Evolutionary conservation across 208 protist genomes (phyloP).

Genomic region (Leptomonas seymouri): DNA sequence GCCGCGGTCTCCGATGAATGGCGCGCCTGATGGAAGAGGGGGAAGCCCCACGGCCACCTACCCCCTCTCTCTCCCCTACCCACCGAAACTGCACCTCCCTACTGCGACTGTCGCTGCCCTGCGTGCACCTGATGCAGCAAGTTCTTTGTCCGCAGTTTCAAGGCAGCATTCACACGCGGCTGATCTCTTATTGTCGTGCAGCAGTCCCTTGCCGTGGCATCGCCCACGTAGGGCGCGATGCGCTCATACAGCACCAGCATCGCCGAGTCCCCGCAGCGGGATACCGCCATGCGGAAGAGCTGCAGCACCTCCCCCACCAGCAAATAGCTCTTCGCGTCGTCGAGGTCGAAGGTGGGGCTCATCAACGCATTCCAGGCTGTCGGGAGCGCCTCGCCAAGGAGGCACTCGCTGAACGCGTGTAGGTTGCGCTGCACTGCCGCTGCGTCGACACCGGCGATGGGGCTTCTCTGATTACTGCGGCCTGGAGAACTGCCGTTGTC

Average conservation of each 20-base stretch:
- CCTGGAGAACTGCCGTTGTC: not conserved
- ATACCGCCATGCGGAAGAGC: constrained; percentile 35
- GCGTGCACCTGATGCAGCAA: constrained; percentile 43
- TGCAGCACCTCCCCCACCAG: constrained; percentile 58
- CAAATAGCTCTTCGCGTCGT: constrained; percentile 74
- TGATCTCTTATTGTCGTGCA: constrained; percentile 55
- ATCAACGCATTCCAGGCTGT: constrained; percentile 21
- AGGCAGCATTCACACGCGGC: constrained; percentile 46
- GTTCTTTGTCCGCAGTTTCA: constrained; percentile 61
- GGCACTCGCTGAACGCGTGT: constrained; percentile 14
- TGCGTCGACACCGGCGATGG: not conserved
- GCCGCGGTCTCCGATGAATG: too few species aligned
- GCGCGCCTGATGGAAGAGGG: too few species aligned
- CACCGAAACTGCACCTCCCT: not conserved
- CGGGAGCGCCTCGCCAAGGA: constrained; percentile 32
- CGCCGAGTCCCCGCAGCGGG: constrained; percentile 39
- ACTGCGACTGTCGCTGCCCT: constrained; percentile 1
- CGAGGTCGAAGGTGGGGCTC: constrained; percentile 52
- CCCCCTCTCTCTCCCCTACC: not conserved
- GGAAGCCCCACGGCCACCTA: too few species aligned
- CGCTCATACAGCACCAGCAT: constrained; percentile 58
- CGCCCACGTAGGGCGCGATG: constrained; percentile 39
- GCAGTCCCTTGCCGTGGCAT: constrained; percentile 47
- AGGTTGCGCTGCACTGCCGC: constrained; percentile 10
- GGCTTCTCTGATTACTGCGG: not conserved